Evolutionary conservation across 345 rosid species (phyloP).

Genomic region (Anacardium occidentale): DNA sequence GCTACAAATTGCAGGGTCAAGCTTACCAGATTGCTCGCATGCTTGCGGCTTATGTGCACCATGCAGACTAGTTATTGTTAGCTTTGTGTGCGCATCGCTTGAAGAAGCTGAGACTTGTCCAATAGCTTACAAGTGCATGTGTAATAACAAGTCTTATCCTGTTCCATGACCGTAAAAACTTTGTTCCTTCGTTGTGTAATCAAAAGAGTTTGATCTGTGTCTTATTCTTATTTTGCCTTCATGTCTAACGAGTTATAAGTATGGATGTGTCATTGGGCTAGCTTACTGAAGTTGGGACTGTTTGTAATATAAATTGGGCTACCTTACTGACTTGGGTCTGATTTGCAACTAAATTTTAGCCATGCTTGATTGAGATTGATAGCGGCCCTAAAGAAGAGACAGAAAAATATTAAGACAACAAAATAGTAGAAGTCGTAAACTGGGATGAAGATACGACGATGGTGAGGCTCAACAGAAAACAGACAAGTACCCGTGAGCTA

Average conservation of each 20-base stretch:
- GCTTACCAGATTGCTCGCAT: conserved; percentile 84
- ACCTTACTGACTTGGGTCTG: too few species aligned
- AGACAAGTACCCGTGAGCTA: conserved; percentile 13
- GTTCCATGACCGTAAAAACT: conserved; percentile 46
- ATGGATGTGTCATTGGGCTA: too few species aligned
- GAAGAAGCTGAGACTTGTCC: conserved; percentile 98
- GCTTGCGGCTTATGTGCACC: conserved; percentile 94
- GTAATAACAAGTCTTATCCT: conserved; percentile 77
- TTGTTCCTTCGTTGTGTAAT: not conserved
- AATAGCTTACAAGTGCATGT: conserved; percentile 95
- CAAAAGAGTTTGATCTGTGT: not conserved
- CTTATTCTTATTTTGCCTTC: too few species aligned
- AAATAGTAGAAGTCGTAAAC: not conserved
- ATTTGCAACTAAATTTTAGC: too few species aligned
- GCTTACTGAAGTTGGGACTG: too few species aligned
- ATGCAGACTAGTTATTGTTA: conserved; percentile 86
- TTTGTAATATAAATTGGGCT: too few species aligned
- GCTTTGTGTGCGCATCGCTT: conserved; percentile 79
- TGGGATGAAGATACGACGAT: not conserved
- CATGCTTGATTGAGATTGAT: too few species aligned
- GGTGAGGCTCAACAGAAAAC: not conserved
- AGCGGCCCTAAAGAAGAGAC: too few species aligned
- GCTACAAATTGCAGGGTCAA: conserved; percentile 76
- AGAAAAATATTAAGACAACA: too few species aligned
- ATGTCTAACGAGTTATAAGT: too few species aligned